Evolutionary conservation across 75 land plant genomes (phyloP).

Genomic region (Ceratopteris richardii): DNA sequence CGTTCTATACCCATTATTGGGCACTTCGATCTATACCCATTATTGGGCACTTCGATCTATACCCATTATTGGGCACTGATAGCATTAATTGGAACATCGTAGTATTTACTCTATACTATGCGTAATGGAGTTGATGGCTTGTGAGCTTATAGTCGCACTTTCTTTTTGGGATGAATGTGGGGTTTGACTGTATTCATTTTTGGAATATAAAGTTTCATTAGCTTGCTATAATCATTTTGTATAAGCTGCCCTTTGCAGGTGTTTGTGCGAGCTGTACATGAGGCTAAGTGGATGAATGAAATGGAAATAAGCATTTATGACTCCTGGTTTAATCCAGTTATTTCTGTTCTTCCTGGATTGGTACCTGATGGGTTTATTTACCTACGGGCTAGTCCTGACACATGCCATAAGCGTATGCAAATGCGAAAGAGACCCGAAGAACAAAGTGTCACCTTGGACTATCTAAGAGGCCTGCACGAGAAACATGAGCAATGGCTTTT

Average conservation of each 20-base stretch:
- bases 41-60: no score
- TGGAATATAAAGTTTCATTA: not conserved
- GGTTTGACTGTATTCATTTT: not conserved
- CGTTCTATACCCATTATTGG: no score
- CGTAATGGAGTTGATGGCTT: no score
- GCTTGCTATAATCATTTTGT: not conserved
- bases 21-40: no score
- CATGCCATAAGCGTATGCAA: conserved; percentile 80
- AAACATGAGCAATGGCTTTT: conserved; percentile 99
- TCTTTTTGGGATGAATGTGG: not conserved
- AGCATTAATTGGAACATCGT: no score
- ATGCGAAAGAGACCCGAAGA: conserved; percentile 79
- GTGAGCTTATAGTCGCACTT: no score
- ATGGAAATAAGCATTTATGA: conserved; percentile 99
- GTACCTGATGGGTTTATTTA: conserved; percentile 97
- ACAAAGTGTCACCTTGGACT: conserved; percentile 74
- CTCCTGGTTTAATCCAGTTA: conserved; percentile 99
- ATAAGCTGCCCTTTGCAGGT: conserved; percentile 40
- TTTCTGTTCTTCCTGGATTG: conserved; percentile 81
- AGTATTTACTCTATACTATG: no score
- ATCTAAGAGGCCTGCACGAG: conserved; percentile 83
- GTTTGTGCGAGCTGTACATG: conserved; percentile 98
- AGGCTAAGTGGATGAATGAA: conserved; percentile 99
- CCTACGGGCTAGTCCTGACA: conserved; percentile 92
- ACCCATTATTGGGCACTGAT: no score